Evolutionary conservation across 2,329 filamentous ascomycete species (phyloP), one percentile per base, ranked within the genome.

Genomic region (Phyllosticta capitalensis): DNA sequence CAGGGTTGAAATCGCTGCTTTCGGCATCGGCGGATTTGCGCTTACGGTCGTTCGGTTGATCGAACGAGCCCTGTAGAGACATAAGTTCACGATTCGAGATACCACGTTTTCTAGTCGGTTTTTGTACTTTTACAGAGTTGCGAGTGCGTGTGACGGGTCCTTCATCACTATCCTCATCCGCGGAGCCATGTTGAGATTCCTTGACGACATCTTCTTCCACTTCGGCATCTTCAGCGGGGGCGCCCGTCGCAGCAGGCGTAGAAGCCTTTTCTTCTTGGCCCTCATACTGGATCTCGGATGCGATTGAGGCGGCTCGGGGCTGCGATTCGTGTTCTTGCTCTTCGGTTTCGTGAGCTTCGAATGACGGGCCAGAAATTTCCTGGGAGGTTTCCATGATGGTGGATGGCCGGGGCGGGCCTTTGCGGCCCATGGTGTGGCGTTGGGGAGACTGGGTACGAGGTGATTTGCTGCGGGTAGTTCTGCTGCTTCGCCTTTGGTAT

Each of bases 1-100:
- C 79, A 5, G 83, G 83, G 65, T 85, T 82, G 63, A 86, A 86
- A 64, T 83, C 85, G 65, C 80, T 83, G 56, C 84, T 82, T 54
- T 83, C 79, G 64, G 63, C 72, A 67, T 83, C 79, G 64, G 63
- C 72, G 67, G 28, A 68, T 61, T 69, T 81, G 17, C 69, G 67
- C 59, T 72, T 73, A 38, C 67, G 68, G 50, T 52, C 24, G 50
- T 52, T 52, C 19, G 50, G 24, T n/a, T 9, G 19, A 7, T 26
- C 20, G 50, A 45, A 45, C 3, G 38, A n/a, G 17, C 38, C 38
- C 38, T 45, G 38, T n/a, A 45, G 17, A n/a, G 38, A n/a, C 38
- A 45, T 45, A 45, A 45, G 38, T 45, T 45, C 38, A n/a, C 38
- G 38, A 3, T 45, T 9, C 19, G 50, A 52, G 22, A 26, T 19